Evolutionary conservation across 208 protist species (phyloP).

Genomic region (Lotmaria passim): DNA sequence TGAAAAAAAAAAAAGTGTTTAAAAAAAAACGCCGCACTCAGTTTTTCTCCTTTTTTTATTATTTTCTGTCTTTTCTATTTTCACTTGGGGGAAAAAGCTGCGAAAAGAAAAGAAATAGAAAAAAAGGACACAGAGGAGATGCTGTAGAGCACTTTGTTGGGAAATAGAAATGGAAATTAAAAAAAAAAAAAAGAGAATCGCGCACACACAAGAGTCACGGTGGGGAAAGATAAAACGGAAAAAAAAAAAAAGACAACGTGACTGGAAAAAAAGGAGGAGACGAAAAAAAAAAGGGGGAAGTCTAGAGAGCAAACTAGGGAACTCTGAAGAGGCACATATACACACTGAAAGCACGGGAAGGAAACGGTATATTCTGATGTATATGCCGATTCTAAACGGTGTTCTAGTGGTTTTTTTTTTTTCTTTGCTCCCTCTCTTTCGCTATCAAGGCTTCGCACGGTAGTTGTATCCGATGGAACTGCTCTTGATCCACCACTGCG

Average conservation of each 20-base stretch:
- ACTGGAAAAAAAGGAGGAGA: background rate
- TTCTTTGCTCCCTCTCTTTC: too few species aligned
- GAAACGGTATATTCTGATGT: slow-evolving; percentile 14
- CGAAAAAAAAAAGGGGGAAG: background rate
- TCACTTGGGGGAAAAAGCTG: slow-evolving; percentile 2
- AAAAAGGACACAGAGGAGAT: background rate
- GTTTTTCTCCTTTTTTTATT: too few species aligned
- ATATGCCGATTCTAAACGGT: slow-evolving; percentile 6
- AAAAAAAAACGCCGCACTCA: too few species aligned
- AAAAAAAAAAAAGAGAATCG: background rate
- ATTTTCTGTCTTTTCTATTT: too few species aligned
- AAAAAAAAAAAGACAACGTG: slow-evolving; percentile 12
- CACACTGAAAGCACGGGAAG: slow-evolving; percentile 25
- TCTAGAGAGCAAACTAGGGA: background rate
- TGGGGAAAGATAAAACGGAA: slow-evolving; percentile 7
- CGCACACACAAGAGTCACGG: too few species aligned
- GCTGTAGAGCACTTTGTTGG: too few species aligned
- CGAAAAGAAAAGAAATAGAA: slow-evolving; percentile 6
- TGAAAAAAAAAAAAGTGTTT: slow-evolving; percentile 14
- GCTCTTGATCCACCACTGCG: background rate
- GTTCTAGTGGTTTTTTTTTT: background rate
- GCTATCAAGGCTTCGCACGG: too few species aligned
- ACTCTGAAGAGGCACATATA: background rate
- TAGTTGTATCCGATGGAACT: background rate
- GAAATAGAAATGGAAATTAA: background rate